Evolutionary conservation across 2,329 filamentous ascomycete species (phyloP).

Genomic region (Colletotrichum zoysiae): DNA sequence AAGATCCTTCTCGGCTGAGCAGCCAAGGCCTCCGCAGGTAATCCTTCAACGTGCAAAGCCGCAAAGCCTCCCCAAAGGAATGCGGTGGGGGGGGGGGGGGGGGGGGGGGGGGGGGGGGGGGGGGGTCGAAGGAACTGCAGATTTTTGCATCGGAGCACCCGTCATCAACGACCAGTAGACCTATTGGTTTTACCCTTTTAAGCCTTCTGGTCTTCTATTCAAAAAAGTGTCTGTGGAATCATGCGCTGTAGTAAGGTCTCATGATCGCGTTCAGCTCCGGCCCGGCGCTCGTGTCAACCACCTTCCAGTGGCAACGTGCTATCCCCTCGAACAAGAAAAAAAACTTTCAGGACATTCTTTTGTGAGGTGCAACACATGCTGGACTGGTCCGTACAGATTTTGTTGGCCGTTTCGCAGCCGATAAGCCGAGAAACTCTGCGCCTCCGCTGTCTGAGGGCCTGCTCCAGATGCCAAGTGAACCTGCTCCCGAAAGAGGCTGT

Average conservation of each 20-base stretch:
- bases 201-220: background rate
- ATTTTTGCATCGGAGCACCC: background rate
- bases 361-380: background rate
- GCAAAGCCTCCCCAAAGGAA: background rate
- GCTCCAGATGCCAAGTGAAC: background rate
- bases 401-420: too few relatives aligned
- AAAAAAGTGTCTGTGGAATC: background rate
- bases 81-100: background rate
- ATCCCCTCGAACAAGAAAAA: too few relatives aligned
- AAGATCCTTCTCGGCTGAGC: conserved; percentile 22
- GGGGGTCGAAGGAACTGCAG: background rate
- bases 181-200: background rate
- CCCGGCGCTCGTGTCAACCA: background rate
- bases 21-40: conserved; percentile 28
- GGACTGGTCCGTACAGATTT: too few relatives aligned
- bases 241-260: background rate
- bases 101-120: background rate
- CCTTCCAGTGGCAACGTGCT: background rate
- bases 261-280: background rate
- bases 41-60: conserved; percentile 27
- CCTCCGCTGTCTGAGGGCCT: background rate
- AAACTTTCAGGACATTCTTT: too few relatives aligned
- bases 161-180: too few relatives aligned
- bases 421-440: background rate
- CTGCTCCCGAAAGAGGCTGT: conserved; percentile 26